These are phyloP conservation scores for Pneumocystis sp. DNA, from an alignment of 1,139 yeast genomes.

Conservation along the genomic window DNA sequence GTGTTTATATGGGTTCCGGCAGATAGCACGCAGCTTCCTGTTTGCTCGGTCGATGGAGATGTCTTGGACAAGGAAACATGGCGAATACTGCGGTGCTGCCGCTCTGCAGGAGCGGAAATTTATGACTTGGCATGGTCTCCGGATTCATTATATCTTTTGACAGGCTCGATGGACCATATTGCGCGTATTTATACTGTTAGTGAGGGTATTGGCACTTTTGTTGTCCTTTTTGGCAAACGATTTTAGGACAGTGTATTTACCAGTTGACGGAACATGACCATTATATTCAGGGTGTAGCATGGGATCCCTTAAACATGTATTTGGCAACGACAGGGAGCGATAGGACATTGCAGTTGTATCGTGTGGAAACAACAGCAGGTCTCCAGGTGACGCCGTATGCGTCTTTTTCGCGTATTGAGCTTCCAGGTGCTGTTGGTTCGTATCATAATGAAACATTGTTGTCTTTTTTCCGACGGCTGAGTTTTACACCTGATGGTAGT, in stretches of 20 bases:
- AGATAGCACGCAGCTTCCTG: slow-evolving; percentile 26
- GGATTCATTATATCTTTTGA: slow-evolving; percentile 52
- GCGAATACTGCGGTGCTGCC: slow-evolving; percentile 41
- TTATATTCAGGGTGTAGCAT: slow-evolving; percentile 86
- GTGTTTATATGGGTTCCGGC: slow-evolving; percentile 62
- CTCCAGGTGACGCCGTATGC: slow-evolving; percentile 25
- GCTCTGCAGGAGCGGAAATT: slow-evolving; percentile 54
- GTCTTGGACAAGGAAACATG: slow-evolving; percentile 57
- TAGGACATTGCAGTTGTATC: slow-evolving; percentile 57
- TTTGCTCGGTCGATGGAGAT: too few relatives aligned
- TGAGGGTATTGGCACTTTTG: slow-evolving; percentile 6
- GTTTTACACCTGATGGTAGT: slow-evolving; percentile 82
- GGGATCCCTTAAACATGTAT: slow-evolving; percentile 77
- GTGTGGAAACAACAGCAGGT: slow-evolving; percentile 22
- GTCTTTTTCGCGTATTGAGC: slow-evolving; percentile 15
- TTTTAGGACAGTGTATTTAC: slow-evolving; percentile 38
- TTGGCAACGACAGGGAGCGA: slow-evolving; percentile 86
- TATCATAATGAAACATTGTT: slow-evolving; percentile 79
- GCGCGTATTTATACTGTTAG: slow-evolving; percentile 50
- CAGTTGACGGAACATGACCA: slow-evolving; percentile 65
- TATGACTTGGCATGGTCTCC: slow-evolving; percentile 93
- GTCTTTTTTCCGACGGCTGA: slow-evolving; percentile 72
- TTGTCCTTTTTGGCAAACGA: not conserved
- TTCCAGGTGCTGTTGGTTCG: slow-evolving; percentile 22
- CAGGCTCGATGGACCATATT: slow-evolving; percentile 84